Conservation (phyloP, 2,329 filamentous ascomycete genomes). For the Aspergillus sp. region DNA sequence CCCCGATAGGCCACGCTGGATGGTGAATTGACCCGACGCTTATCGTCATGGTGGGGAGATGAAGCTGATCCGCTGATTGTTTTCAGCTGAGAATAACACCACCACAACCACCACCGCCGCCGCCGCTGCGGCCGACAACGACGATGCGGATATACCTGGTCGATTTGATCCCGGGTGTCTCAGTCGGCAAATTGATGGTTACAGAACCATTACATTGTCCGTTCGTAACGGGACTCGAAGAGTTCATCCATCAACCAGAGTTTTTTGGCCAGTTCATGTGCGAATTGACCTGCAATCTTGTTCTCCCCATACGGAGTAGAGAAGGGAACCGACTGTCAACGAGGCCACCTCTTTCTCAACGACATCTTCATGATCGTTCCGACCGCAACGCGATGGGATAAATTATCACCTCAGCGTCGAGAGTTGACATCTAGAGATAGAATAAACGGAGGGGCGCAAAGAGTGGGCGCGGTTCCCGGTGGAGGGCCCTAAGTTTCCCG, state of each 20-base stretch:
- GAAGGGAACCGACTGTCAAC: too few species aligned
- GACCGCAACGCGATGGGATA: not conserved
- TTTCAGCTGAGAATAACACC: conserved; percentile 8
- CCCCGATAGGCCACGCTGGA: not conserved
- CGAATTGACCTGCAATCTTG: too few species aligned
- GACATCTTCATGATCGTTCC: not conserved
- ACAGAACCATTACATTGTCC: too few species aligned
- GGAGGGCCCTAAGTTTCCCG: conserved; percentile 32
- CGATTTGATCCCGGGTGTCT: not conserved
- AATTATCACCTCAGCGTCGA: not conserved
- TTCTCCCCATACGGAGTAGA: too few species aligned
- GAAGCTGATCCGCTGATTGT: not conserved
- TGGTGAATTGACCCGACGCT: not conserved
- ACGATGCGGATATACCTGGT: not conserved
- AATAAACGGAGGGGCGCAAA: not conserved
- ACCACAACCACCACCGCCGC: too few species aligned
- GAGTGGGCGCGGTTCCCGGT: conserved; percentile 9
- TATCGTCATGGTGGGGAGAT: conserved; percentile 8
- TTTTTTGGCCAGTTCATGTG: too few species aligned
- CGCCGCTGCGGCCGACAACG: not conserved
- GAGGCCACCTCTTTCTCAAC: too few species aligned
- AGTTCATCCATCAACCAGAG: too few species aligned
- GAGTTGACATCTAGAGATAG: not conserved
- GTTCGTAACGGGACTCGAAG: too few species aligned
- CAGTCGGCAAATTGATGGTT: not conserved